These are phyloP conservation scores for Leishmania arabica DNA, from an alignment of 208 protist species.

Conservation along the genomic window DNA sequence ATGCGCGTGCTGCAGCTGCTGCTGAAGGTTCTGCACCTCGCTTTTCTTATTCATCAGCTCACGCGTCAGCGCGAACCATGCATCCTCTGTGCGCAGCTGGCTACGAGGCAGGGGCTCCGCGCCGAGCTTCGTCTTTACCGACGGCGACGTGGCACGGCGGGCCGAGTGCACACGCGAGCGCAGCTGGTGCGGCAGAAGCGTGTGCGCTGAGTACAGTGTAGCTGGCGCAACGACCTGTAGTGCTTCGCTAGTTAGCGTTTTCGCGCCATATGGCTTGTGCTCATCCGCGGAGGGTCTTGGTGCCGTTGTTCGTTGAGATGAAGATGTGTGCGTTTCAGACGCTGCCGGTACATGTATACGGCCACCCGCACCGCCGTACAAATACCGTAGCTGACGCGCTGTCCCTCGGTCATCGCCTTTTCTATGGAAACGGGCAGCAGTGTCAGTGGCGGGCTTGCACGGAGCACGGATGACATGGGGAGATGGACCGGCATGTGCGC, in stretches of 20 bases:
- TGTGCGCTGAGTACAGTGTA: background rate
- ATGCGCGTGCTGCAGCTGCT: conserved; percentile 39
- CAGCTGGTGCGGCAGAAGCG: conserved; percentile 21
- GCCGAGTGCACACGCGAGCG: conserved; percentile 13
- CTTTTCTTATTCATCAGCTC: conserved; percentile 37
- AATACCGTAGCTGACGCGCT: background rate
- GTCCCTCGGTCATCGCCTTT: background rate
- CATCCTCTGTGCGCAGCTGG: conserved; percentile 22
- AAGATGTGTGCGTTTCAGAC: background rate
- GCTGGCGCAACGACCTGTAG: background rate
- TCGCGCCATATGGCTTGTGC: background rate
- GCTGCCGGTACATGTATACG: background rate
- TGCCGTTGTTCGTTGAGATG: background rate
- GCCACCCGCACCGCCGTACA: background rate
- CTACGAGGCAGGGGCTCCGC: background rate
- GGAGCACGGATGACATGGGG: background rate
- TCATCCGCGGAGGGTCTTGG: background rate
- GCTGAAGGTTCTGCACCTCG: conserved; percentile 40
- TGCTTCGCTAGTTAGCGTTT: background rate
- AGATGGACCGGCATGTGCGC: background rate
- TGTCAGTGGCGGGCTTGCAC: background rate
- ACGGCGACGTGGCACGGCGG: background rate
- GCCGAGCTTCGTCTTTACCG: background rate
- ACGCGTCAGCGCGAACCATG: conserved; percentile 28
- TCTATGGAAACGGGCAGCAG: background rate